Base-by-base conservation (phyloP, 192 early-diverging fungal species). In the Paraglomus brasilianum region DNA sequence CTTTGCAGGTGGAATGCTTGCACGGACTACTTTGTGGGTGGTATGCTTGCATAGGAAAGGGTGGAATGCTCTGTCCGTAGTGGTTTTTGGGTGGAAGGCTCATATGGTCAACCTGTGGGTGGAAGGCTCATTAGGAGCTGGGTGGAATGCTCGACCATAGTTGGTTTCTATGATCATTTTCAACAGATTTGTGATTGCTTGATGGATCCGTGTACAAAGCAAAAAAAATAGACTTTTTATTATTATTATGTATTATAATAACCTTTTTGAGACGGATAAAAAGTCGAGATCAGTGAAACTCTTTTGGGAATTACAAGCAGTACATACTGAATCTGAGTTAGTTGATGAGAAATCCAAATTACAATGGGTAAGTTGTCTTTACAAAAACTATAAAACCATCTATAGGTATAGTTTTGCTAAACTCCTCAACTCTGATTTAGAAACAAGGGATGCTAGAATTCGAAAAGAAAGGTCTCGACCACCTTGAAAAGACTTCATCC, bases 321-420 rank as follows among this genome's bases (percentile, higher is more conserved):
- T 63, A 47, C 6, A n/a, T 5, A 63, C 17, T 22, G 44, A 63
- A 64, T 47, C 45, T n/a, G 24, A 64, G 1, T 47, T 64, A 64
- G 21, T 47, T 38, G 22, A 64, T 64, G 17, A 47, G 44, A 48
- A 47, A 47, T 22, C 24, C 17, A 44, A 47, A 63, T 63, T 63
- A 38, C 61, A 63, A 30, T 63, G 61, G 61, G 61, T 63, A 63
- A 45, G 61, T 63, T 63, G 21, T 63, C 21, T 63, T 63, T 39
- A 47, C 44, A 63, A 63, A 40, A 63, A 63, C n/a, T n/a, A n/a
- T n/a, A n/a, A n/a, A n/a, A n/a, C n/a, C n/a, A 24, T 63, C 5
- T 63, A 44, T 63, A 46, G 61, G n/a, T 39, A 63, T 63, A 24
- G 6, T 63, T 63, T 46, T 47, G 21, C 22, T 46, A 47, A 13